Base-by-base conservation (phyloP, 2,329 filamentous ascomycete species). In the Chaetomium globosum region DNA sequence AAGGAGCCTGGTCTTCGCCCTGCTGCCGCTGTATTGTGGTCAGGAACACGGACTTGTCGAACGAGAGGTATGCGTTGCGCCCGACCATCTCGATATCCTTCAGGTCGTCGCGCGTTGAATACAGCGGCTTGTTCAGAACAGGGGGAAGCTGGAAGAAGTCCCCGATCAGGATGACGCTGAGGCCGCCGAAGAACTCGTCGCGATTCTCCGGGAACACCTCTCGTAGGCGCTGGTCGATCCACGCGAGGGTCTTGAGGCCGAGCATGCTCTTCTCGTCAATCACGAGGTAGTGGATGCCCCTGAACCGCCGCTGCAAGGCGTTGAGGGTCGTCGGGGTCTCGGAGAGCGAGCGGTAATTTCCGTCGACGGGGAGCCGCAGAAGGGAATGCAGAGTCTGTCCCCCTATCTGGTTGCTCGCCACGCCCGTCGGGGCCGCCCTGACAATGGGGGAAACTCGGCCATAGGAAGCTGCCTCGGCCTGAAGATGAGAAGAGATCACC, bases 261-360 rank as follows among this genome's bases (percentile, higher is more conserved):
- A 61, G 49, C 33, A 61, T 61, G 23, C 51, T 55, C 51, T 55
- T 61, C 59, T 61, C 59, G 33, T 61, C 59, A 36, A 61, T 61
- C 31, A 61, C 33, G 33, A 61, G 51, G 51, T 55, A 55, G 28
- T 60, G n/a, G 28, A 60, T 52, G 43, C 21, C 43, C 28, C 46
- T 60, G 6, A 60, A 52, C 16, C 19, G 28, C 52, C 52, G 52
- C 52, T 54, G 52, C 16, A 54, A 21, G 16, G 52, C 52, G 28
- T 33, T 33, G 3, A 54, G 52, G 16, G 12, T 8, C 6, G 52
- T 54, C 28, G 52, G 51, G 26, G 52, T 54, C 16, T 54, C 28
- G 13, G 28, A 54, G 52, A 54, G 52, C 28, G 52, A 10, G 52
- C 52, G 52, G 28, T 54, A 54, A 13, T 33, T 54, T 0, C 52